phyloP scores from a whole-genome alignment of 2,329 filamentous ascomycete species.

The Emydomyces testavorans region DNA sequence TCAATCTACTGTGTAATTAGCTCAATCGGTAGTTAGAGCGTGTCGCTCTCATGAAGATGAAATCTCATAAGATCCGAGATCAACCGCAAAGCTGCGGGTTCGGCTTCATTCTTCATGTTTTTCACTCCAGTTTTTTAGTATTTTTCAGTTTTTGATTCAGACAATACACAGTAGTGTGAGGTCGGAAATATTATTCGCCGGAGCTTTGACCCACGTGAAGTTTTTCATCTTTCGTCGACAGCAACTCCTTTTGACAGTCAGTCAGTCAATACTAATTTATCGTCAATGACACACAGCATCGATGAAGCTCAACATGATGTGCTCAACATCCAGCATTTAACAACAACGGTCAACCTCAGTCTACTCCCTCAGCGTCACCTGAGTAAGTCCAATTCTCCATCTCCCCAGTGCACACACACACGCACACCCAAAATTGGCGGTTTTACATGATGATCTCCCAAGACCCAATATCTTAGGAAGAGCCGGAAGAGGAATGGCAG shows the following conservation, averaged over 20 bases:
- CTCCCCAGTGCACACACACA: not conserved
- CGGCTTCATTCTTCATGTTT: slow-evolving; percentile 20
- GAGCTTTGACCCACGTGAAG: not conserved
- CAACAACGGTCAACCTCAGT: no score
- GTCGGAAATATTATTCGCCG: not conserved
- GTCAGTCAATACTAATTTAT: no score
- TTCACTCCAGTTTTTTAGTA: not conserved
- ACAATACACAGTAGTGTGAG: not conserved
- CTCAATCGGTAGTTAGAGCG: slow-evolving; percentile 43
- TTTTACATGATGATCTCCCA: slow-evolving; percentile 33
- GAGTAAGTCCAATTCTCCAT: slow-evolving; percentile 6
- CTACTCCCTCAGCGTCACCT: not conserved
- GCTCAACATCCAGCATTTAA: not conserved
- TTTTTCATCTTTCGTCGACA: not conserved
- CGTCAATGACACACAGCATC: no score
- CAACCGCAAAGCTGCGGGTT: slow-evolving; percentile 32
- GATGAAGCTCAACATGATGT: not conserved
- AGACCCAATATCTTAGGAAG: slow-evolving; percentile 37
- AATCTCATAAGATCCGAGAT: not conserved
- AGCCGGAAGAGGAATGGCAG: slow-evolving; percentile 39
- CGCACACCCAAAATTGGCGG: not conserved
- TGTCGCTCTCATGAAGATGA: slow-evolving; percentile 37
- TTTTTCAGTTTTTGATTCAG: not conserved
- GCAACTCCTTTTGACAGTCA: not conserved
- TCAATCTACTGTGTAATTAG: slow-evolving; percentile 34